These are phyloP conservation scores for Penicillium maclennaniae DNA, from an alignment of 495 filamentous ascomycete species.

Conservation along the genomic window DNA sequence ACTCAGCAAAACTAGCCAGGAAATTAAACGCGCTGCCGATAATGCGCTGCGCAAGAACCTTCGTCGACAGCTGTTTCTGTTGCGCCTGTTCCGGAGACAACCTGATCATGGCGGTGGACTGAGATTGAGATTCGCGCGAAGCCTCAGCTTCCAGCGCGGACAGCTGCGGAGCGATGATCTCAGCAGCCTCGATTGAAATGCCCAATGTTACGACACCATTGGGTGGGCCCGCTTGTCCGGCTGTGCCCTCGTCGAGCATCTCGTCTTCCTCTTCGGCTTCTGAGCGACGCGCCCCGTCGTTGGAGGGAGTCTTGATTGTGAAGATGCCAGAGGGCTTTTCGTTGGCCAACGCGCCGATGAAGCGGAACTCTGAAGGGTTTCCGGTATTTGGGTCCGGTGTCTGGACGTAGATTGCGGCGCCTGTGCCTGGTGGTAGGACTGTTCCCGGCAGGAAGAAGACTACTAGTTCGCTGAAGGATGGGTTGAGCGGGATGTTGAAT, in stretches of 20 bases:
- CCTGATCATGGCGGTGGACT: constrained; percentile 27
- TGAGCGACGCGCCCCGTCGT: constrained; percentile 15
- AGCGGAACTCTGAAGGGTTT: constrained; percentile 56
- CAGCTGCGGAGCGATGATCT: constrained; percentile 66
- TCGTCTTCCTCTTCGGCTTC: constrained; percentile 37
- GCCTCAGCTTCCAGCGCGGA: constrained; percentile 48
- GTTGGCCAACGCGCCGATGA: constrained; percentile 82
- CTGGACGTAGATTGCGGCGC: constrained; percentile 85
- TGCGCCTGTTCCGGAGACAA: constrained; percentile 24
- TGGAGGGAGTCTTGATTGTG: constrained; percentile 45
- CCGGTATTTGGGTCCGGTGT: constrained; percentile 44
- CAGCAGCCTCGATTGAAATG: constrained; percentile 73
- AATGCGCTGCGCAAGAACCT: constrained; percentile 83
- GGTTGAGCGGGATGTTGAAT: constrained; percentile 55
- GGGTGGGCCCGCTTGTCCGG: constrained; percentile 6
- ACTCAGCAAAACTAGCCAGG: constrained; percentile 75
- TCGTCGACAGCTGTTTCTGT: constrained; percentile 51
- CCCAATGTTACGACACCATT: constrained; percentile 62
- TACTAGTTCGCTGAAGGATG: constrained; percentile 72
- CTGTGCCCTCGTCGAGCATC: constrained; percentile 42
- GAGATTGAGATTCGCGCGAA: constrained; percentile 21
- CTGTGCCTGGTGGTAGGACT: constrained; percentile 67
- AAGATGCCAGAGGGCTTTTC: constrained; percentile 91
- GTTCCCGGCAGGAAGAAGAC: constrained; percentile 86
- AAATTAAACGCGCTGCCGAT: constrained; percentile 98